Evolutionary conservation across 768 basidiomycete genomes (phyloP).

Genomic region (Tylopilus subfusipes): DNA sequence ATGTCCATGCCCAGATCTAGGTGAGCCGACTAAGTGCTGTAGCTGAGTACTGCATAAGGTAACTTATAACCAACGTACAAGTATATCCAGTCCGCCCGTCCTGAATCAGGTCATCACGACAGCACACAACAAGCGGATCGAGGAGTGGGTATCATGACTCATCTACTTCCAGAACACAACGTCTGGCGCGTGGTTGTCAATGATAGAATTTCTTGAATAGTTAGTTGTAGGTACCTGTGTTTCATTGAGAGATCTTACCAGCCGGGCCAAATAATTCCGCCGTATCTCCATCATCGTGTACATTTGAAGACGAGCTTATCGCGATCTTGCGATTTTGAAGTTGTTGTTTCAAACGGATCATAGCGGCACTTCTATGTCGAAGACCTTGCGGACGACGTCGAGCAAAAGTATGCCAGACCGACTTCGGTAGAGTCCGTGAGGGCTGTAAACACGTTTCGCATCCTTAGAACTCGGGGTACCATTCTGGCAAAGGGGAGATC

Average conservation of each 20-base stretch:
- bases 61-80: no score
- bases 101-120: no score
- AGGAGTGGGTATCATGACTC: no score
- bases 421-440: background rate
- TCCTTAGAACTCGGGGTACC: background rate
- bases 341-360: slow-evolving; percentile 1
- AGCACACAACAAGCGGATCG: no score
- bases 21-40: no score
- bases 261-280: background rate
- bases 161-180: background rate
- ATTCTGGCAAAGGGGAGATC: background rate
- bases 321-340: background rate
- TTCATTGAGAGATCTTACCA: background rate
- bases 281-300: background rate
- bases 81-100: no score
- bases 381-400: background rate
- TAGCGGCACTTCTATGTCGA: background rate
- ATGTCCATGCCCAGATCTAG: no score
- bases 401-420: background rate
- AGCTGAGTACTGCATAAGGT: no score
- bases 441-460: background rate
- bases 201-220: no score
- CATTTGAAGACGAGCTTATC: background rate
- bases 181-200: background rate
- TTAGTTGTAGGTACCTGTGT: no score